Conservation (phyloP, 176 grass and related monocot genomes). For the Tuctoria greenei region DNA sequence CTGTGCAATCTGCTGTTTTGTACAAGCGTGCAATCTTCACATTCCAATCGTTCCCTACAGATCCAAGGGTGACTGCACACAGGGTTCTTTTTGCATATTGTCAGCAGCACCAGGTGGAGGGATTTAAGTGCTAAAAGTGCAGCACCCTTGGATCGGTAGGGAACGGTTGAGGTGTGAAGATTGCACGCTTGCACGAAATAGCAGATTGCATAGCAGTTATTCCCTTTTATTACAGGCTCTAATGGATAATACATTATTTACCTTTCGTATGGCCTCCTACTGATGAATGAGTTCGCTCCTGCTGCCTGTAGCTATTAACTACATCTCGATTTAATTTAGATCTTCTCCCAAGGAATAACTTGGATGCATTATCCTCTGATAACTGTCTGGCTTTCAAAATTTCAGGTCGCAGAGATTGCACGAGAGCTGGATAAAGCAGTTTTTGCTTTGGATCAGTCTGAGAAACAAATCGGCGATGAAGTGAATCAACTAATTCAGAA, state of each 20-base stretch:
- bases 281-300: background rate
- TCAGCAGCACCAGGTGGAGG: no score
- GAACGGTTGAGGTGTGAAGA: no score
- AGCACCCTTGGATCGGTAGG: no score
- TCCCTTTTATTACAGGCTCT: slow-evolving; percentile 9
- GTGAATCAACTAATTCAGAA: slow-evolving; percentile 60
- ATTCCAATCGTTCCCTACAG: no score
- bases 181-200: no score
- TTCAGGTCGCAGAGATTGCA: slow-evolving; percentile 61
- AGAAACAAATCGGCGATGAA: slow-evolving; percentile 60
- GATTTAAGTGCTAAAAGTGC: no score
- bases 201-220: no score
- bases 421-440: slow-evolving; percentile 48
- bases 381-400: slow-evolving; percentile 6
- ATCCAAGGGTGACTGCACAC: no score
- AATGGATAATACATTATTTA: background rate
- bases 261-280: background rate
- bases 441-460: slow-evolving; percentile 63
- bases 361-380: slow-evolving; percentile 14
- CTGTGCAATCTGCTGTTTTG: no score
- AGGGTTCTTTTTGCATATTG: no score
- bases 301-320: background rate
- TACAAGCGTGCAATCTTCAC: no score
- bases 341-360: background rate
- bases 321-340: slow-evolving; percentile 11